Evolutionary conservation across 2,329 filamentous ascomycete species (phyloP).

Genomic region (Drechslerella stenobrocha): DNA sequence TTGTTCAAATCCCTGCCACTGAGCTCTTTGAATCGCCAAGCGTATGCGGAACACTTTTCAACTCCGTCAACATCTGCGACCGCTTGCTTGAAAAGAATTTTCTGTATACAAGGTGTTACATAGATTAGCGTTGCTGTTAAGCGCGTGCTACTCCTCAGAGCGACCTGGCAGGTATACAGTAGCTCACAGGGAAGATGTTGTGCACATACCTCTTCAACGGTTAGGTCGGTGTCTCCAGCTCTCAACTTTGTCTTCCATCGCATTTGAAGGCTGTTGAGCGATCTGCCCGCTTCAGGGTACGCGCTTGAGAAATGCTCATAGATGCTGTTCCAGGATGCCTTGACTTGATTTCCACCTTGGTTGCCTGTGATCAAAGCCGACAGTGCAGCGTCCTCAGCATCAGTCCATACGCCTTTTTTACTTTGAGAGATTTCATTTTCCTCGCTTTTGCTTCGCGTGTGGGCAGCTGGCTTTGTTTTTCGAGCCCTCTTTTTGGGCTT

Average conservation of each 20-base stretch:
- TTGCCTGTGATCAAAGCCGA: constrained; percentile 23
- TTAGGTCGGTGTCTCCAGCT: constrained; percentile 36
- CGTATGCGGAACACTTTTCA: constrained; percentile 33
- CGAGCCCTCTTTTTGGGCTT: constrained; percentile 8
- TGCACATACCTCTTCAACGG: constrained; percentile 16
- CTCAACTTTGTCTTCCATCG: constrained; percentile 32
- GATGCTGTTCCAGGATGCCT: constrained; percentile 25
- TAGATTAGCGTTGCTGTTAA: background rate
- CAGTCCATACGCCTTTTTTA: constrained; percentile 21
- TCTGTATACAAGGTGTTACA: constrained; percentile 14
- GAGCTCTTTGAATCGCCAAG: constrained; percentile 44
- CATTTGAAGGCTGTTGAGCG: constrained; percentile 35
- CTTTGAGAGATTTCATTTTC: background rate
- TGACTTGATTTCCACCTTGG: constrained; percentile 37
- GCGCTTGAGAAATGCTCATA: constrained; percentile 15
- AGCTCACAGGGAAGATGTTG: background rate
- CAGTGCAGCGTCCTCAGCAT: constrained; percentile 24
- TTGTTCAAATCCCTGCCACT: constrained; percentile 35
- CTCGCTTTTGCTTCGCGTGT: constrained; percentile 5
- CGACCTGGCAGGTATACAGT: background rate
- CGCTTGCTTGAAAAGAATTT: constrained; percentile 34
- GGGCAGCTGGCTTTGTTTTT: constrained; percentile 9
- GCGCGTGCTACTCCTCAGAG: too few species aligned
- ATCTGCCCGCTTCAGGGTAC: constrained; percentile 18
- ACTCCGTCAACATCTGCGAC: constrained; percentile 31